Evolutionary conservation across 495 filamentous ascomycete genomes (phyloP), one percentile per base, ranked within the genome.

Genomic region (Talaromyces nanjingensis): DNA sequence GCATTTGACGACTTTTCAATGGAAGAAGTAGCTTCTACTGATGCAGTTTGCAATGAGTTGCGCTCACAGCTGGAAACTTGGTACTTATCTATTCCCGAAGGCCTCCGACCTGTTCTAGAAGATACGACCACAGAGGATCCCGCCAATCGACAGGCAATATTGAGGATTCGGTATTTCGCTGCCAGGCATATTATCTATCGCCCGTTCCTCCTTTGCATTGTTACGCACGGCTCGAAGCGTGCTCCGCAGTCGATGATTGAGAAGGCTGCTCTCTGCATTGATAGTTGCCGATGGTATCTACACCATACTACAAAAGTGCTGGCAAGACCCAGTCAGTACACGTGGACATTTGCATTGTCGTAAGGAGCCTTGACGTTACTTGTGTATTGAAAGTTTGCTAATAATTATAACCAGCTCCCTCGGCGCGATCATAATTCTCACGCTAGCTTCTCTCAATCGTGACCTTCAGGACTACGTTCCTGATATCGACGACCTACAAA

Each of bases 61-160:
- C 60, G 52, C 27, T 63, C 60, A 22, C 73, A 76, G 47, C 62
- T 76, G 14, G 73, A 76, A 34, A 68, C 73, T 58, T 76, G 73
- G 73, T 74, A 76, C 59, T 66, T 68, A 52, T 76, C 73, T 33
- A 76, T 73, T 42, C 73, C 73, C 12, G 72, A 73, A 63, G 69
- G 69, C 37, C 45, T 73, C 18, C 70, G 72, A 18, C 72, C 72
- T 12, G 54, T 56, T 0, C 70, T 73, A 47, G 72, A 67, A 33
- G 69, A 67, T 25, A 37, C 69, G 5, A 57, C 62, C 42, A 60
- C 72, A 55, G 37, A 49, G 16, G 31, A 53, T 16, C 60, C 71
- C 1, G 70, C 68, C 56, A 69, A 72, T 34, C 71, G 73, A 45
- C 68, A 68, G 7, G 65, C 71, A 3, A 67, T 73, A n/a, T 65